Conservation (phyloP, 2,329 filamentous ascomycete genomes). For the Aspergillus carbonarius region DNA sequence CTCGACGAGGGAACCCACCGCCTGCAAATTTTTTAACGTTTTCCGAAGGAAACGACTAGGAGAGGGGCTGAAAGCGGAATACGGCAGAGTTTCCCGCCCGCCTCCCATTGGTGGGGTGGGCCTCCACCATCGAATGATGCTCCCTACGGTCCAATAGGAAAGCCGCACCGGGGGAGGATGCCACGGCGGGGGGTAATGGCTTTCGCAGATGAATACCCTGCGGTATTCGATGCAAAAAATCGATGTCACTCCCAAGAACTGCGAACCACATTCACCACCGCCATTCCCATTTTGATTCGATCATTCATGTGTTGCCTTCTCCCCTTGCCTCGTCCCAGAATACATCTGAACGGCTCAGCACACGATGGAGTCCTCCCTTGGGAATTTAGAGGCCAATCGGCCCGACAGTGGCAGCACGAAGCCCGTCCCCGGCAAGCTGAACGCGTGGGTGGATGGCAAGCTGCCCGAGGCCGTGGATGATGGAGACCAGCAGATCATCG, state of each 20-base stretch:
- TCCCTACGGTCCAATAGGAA: background rate
- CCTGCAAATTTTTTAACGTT: background rate
- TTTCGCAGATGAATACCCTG: background rate
- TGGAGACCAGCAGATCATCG: conserved; percentile 1
- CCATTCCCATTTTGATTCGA: background rate
- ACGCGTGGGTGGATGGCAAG: background rate
- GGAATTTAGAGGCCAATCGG: background rate
- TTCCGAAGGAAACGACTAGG: background rate
- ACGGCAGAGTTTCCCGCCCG: background rate
- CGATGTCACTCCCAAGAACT: background rate
- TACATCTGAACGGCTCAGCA: background rate
- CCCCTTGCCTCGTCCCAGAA: background rate
- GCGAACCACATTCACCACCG: background rate
- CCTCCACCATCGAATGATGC: background rate
- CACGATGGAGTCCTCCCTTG: background rate
- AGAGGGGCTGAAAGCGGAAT: background rate
- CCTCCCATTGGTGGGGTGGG: background rate
- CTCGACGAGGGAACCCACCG: background rate
- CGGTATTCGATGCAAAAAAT: background rate
- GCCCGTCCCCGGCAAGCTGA: background rate
- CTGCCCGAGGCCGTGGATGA: background rate
- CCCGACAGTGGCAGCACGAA: background rate
- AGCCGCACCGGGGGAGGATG: background rate
- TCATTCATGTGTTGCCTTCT: background rate
- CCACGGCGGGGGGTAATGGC: background rate